Base-by-base conservation (phyloP, 371 early-diverging fungal species). In the Rhizomucor pusillus region DNA sequence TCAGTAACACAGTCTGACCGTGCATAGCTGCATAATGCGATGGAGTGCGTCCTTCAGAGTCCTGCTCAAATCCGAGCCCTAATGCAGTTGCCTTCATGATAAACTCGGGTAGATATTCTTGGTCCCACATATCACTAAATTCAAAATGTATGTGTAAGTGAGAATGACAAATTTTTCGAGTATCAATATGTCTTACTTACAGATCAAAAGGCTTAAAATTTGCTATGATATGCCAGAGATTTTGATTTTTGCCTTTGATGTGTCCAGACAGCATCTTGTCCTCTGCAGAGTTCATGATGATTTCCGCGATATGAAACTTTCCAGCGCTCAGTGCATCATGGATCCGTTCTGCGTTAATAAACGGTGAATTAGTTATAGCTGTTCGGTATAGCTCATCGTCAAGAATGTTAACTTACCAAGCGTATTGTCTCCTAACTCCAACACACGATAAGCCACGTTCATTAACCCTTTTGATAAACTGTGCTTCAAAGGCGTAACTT, bases 361-460 rank as follows among this genome's bases (percentile, higher is more conserved):
- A 0, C 1, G 24, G 12, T 19, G 14, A n/a, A n/a, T 14, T 1
- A 52, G 19, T 25, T 14, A 36, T 16, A 11, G 10, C 12, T 6
- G 50, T 12, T 13, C 14, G n/a, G n/a, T n/a, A n/a, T n/a, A n/a
- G n/a, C n/a, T n/a, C n/a, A n/a, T n/a, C n/a, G n/a, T n/a, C n/a
- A 48, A 33, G 10, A 19, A 13, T 11, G 16, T 48, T n/a, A 6
- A 36, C 52, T 61, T 72, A 74, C 77, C 66, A 12, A 70, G 49
- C 0, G 72, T 33, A 9, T 52, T 55, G 2, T 54, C 48, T 12
- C 68, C 67, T 19, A 62, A 60, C 20, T 78, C 72, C 57, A 82
- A 66, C 35, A 82, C 73, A 19, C 79, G 52, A 51, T 81, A 84
- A 3, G 81, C 75, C 52, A 86, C 58, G 36, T 77, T 75, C 66